Conservation (phyloP, 1,284 basidiomycete genomes). For the Pseudozyma hubeiensis region DNA sequence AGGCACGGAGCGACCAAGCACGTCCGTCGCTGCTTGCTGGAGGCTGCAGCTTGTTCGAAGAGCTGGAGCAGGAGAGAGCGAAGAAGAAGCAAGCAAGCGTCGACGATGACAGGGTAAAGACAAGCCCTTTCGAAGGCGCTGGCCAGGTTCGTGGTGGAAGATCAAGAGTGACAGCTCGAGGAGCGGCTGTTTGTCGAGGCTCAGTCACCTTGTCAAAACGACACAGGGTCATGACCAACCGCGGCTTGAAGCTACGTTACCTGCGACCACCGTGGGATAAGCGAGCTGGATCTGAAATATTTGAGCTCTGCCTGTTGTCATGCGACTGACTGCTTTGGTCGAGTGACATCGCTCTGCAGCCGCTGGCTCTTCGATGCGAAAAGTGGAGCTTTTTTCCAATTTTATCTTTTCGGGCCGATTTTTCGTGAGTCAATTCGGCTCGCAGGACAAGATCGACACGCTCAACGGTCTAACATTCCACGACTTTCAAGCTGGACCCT, state of each 20-base stretch:
- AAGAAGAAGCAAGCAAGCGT: neutral
- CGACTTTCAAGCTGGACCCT: neutral
- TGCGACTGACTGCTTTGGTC: neutral
- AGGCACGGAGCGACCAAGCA: too few species aligned
- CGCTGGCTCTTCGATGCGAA: neutral
- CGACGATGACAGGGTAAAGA: neutral
- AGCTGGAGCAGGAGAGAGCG: too few species aligned
- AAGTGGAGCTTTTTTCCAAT: conserved; percentile 6
- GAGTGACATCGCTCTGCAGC: conserved; percentile 33
- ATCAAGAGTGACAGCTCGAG: too few species aligned
- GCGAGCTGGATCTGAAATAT: neutral
- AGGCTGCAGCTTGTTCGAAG: neutral
- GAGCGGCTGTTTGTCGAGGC: neutral
- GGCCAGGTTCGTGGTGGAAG: too few species aligned
- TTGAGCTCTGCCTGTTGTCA: too few species aligned
- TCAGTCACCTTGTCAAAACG: conserved; percentile 3
- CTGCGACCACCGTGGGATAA: neutral
- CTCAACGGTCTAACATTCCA: neutral
- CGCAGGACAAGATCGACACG: neutral
- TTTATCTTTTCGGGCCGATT: conserved; percentile 6
- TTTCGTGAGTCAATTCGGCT: neutral
- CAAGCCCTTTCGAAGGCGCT: too few species aligned
- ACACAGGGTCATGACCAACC: neutral
- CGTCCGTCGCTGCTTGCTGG: too few species aligned
- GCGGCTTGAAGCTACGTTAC: too few species aligned